Evolutionary conservation across 129 eudicot genomes (phyloP).

Genomic region (Apium graveolens): DNA sequence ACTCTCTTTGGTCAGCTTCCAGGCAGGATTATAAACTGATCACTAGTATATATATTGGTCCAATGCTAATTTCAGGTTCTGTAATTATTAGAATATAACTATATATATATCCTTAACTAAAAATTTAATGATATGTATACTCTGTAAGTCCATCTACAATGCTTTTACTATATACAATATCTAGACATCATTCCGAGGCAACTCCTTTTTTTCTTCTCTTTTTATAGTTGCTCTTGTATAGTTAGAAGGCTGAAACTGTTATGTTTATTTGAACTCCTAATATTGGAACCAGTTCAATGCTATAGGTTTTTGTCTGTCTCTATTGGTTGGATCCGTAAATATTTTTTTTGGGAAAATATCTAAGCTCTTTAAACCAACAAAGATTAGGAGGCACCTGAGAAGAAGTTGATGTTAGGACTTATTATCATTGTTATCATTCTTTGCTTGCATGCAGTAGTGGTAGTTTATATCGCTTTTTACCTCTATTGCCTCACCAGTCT

Average conservation of each 20-base stretch:
- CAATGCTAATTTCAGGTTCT: no score
- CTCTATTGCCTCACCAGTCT: slow-evolving; percentile 5
- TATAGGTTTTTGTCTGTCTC: background rate
- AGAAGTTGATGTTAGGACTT: background rate
- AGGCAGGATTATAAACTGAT: background rate
- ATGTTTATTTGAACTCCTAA: background rate
- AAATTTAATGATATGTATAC: background rate
- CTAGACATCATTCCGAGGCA: background rate
- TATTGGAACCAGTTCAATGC: background rate
- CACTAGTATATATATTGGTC: background rate
- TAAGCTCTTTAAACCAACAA: background rate
- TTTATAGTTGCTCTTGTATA: background rate
- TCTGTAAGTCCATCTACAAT: background rate
- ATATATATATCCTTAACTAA: background rate
- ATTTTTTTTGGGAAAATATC: background rate
- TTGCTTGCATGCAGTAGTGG: background rate
- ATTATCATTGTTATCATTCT: background rate
- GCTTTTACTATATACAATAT: background rate
- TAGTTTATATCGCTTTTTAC: background rate
- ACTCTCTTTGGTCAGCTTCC: background rate
- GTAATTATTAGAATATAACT: no score
- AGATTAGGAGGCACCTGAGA: background rate
- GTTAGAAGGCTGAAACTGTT: background rate
- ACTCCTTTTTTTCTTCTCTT: background rate
- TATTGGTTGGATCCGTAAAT: background rate